phyloP scores from a whole-genome alignment of 257 asterid genomes.

The Thymus mandschuricus region DNA sequence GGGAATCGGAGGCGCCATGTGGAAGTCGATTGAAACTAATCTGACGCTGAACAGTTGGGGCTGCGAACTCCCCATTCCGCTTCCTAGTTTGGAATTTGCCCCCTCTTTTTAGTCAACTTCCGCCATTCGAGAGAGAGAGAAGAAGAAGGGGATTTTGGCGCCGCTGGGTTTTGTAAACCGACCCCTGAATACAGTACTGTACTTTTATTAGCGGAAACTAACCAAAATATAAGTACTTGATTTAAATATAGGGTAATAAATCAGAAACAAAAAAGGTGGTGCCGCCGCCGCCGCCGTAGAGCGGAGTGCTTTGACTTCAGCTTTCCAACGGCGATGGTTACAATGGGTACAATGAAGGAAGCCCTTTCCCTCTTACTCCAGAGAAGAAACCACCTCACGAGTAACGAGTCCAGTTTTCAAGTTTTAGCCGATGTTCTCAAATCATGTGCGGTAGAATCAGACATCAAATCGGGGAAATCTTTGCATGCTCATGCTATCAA shows the following conservation, averaged over 20 bases:
- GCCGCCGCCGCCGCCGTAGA: not conserved
- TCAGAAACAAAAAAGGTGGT: not conserved
- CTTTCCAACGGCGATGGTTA: conserved; percentile 23
- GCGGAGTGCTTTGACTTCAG: not conserved
- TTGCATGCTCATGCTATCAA: conserved; percentile 62
- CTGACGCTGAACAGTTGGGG: conserved; percentile 65
- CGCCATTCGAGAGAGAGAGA: conserved; percentile 10
- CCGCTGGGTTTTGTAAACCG: conserved; percentile 11
- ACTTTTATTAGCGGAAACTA: too few species aligned
- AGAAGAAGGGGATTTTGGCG: conserved; percentile 24
- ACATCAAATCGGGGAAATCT: conserved; percentile 52
- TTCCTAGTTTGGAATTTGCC: conserved; percentile 13
- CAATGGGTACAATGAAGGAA: conserved; percentile 42
- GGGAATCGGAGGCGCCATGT: conserved; percentile 78
- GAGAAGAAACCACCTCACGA: conserved; percentile 36
- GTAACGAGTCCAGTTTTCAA: conserved; percentile 44
- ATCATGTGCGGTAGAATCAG: conserved; percentile 57
- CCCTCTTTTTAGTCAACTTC: conserved; percentile 13
- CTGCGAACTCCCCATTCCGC: conserved; percentile 59
- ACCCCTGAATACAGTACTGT: too few species aligned
- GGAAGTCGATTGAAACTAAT: conserved; percentile 83
- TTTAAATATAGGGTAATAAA: too few species aligned
- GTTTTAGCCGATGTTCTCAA: conserved; percentile 56
- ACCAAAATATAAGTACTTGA: not conserved
- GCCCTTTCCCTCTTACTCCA: conserved; percentile 44